Conservation (phyloP, 495 filamentous ascomycete genomes). For the Gamarada debralockiae region DNA sequence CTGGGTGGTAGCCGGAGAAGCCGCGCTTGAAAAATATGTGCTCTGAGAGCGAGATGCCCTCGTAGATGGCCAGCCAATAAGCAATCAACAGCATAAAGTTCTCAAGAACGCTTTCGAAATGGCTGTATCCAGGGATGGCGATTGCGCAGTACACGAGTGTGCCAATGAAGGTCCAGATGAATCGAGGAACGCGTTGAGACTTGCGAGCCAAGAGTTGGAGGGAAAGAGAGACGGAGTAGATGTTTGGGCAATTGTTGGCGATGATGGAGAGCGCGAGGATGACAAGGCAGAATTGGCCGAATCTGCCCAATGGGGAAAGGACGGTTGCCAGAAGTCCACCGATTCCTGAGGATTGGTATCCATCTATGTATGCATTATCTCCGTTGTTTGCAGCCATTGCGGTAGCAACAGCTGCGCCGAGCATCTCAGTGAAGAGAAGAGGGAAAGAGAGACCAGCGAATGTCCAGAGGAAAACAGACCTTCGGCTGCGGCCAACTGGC, state of each 20-base stretch:
- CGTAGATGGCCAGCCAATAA: constrained; percentile 85
- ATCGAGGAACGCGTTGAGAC: constrained; percentile 69
- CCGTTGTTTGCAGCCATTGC: constrained; percentile 51
- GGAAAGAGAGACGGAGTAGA: constrained; percentile 76
- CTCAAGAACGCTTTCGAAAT: constrained; percentile 67
- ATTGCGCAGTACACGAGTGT: constrained; percentile 71
- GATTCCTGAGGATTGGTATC: constrained; percentile 58
- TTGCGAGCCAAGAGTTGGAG: constrained; percentile 66
- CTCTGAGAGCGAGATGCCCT: constrained; percentile 65
- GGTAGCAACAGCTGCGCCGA: constrained; percentile 70
- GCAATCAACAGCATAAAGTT: constrained; percentile 79
- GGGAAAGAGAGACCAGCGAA: constrained; percentile 68
- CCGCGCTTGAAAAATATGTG: constrained; percentile 75
- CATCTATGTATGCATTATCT: constrained; percentile 42
- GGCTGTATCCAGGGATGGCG: constrained; percentile 70
- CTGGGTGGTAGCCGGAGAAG: constrained; percentile 56
- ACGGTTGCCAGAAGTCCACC: constrained; percentile 71
- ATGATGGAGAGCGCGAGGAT: constrained; percentile 76
- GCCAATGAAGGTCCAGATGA: constrained; percentile 68
- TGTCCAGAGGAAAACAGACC: constrained; percentile 64
- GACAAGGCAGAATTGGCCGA: constrained; percentile 81
- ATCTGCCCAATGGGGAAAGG: constrained; percentile 60
- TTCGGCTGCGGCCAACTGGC: constrained; percentile 52
- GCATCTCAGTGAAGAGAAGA: constrained; percentile 73
- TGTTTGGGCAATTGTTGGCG: constrained; percentile 86